phyloP scores from a whole-genome alignment of 768 basidiomycete genomes.

The Phanerochaete carnosa region DNA sequence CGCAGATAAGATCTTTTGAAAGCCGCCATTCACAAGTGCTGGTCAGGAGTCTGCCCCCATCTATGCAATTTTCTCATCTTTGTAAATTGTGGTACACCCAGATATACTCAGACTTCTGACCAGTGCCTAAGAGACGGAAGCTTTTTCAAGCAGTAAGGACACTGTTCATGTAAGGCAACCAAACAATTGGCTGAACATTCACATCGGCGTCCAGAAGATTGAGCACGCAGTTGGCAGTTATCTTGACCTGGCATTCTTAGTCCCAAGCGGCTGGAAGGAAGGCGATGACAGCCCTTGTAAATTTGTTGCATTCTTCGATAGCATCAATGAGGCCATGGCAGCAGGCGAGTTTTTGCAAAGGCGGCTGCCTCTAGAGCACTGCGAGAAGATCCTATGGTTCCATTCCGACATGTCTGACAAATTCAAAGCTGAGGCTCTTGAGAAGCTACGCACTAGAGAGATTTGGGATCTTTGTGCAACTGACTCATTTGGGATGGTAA shows the following conservation, averaged over 20 bases:
- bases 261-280: too few relatives aligned
- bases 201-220: conserved; percentile 25
- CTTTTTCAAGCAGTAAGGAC: too few relatives aligned
- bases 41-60: too few relatives aligned
- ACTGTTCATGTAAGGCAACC: conserved; percentile 7
- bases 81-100: too few relatives aligned
- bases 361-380: background rate
- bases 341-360: background rate
- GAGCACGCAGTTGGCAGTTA: conserved; percentile 9
- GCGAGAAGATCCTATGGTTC: conserved; percentile 8
- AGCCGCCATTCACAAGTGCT: too few relatives aligned
- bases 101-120: too few relatives aligned
- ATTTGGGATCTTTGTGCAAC: conserved; percentile 1
- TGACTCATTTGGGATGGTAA: conserved; percentile 10
- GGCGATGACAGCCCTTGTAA: too few relatives aligned
- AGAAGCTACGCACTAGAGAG: background rate
- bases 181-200: conserved; percentile 33
- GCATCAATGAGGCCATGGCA: background rate
- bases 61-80: too few relatives aligned
- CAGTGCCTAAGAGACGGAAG: too few relatives aligned
- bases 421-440: background rate
- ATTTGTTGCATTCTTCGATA: conserved; percentile 6
- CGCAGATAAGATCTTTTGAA: too few relatives aligned
- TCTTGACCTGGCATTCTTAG: conserved; percentile 14
- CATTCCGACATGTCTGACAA: conserved; percentile 2